phyloP scores from a whole-genome alignment of 2,329 filamentous ascomycete genomes.

The Ophiostoma montium region DNA sequence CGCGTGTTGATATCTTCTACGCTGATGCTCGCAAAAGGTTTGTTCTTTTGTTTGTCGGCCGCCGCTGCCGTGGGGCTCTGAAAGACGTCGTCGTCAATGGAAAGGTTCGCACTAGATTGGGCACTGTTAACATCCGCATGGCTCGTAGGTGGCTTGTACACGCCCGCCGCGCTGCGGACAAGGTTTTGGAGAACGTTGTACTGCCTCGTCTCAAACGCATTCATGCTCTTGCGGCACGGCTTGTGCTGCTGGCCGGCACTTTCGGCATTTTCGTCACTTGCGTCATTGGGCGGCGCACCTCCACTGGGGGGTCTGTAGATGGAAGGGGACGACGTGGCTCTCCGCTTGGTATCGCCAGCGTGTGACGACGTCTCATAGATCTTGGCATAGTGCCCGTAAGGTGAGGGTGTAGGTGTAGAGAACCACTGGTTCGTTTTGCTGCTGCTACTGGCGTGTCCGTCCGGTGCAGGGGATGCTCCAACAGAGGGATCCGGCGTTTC shows the following conservation, averaged over 20 bases:
- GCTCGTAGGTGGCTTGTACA: no score
- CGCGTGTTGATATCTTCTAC: slow-evolving; percentile 48
- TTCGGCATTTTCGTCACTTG: no score
- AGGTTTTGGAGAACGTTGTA: slow-evolving; percentile 11
- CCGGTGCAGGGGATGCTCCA: no score
- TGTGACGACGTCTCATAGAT: neutral
- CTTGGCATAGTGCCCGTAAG: no score
- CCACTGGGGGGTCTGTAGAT: slow-evolving; percentile 13
- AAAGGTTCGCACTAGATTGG: slow-evolving; percentile 36
- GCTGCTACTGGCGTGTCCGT: no score
- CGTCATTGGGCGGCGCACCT: slow-evolving; percentile 2
- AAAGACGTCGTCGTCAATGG: slow-evolving; percentile 29
- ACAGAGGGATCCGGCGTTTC: no score
- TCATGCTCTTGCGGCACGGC: slow-evolving; percentile 4
- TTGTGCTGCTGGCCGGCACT: neutral
- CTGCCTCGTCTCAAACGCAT: slow-evolving; percentile 15
- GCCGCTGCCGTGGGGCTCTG: slow-evolving; percentile 16
- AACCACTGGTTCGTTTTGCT: no score
- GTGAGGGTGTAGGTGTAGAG: neutral
- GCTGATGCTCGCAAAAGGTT: slow-evolving; percentile 33
- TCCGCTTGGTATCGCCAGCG: neutral
- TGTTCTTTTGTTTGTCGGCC: slow-evolving; percentile 1
- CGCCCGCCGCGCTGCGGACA: slow-evolving; percentile 1
- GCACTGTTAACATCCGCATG: slow-evolving; percentile 13
- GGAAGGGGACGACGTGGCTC: slow-evolving; percentile 10